Conservation (phyloP, 169 alveolate genomes). For the Fabrea salina region DNA sequence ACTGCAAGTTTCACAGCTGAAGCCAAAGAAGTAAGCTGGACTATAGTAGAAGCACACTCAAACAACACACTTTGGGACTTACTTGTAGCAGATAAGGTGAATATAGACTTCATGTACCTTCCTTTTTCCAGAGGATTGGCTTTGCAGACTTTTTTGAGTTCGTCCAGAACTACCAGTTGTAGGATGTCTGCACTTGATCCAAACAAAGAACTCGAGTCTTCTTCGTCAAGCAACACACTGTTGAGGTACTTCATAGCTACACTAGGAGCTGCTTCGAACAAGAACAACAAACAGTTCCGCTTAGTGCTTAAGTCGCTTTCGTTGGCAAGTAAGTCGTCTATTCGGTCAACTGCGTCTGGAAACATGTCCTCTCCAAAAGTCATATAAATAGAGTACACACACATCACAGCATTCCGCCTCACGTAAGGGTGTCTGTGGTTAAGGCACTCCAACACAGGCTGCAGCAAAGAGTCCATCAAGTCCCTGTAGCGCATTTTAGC, state of each 20-base stretch:
- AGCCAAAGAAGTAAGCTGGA: constrained; percentile 74
- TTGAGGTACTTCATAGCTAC: constrained; percentile 84
- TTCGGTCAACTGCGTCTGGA: constrained; percentile 84
- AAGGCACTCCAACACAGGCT: constrained; percentile 90
- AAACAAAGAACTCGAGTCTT: constrained; percentile 53
- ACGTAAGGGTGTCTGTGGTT: constrained; percentile 92
- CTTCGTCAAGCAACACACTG: constrained; percentile 58
- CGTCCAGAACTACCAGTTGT: constrained; percentile 83
- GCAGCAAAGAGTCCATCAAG: constrained; percentile 88
- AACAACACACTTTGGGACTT: constrained; percentile 73
- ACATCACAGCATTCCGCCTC: constrained; percentile 91
- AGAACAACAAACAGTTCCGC: constrained; percentile 88
- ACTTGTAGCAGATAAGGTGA: constrained; percentile 54
- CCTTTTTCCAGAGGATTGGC: constrained; percentile 80
- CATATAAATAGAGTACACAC: constrained; percentile 85
- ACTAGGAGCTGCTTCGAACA: constrained; percentile 82
- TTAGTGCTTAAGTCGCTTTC: constrained; percentile 90
- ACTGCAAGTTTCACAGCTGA: constrained; percentile 85
- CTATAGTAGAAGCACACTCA: constrained; percentile 85
- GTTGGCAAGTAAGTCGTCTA: constrained; percentile 75
- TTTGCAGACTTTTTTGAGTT: constrained; percentile 82
- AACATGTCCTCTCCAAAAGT: constrained; percentile 89
- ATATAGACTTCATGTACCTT: constrained; percentile 69
- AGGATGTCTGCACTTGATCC: constrained; percentile 80
- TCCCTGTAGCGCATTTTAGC: constrained; percentile 88